Evolutionary conservation across 1,284 basidiomycete genomes (phyloP).

Genomic region (Athelia psychrophila): DNA sequence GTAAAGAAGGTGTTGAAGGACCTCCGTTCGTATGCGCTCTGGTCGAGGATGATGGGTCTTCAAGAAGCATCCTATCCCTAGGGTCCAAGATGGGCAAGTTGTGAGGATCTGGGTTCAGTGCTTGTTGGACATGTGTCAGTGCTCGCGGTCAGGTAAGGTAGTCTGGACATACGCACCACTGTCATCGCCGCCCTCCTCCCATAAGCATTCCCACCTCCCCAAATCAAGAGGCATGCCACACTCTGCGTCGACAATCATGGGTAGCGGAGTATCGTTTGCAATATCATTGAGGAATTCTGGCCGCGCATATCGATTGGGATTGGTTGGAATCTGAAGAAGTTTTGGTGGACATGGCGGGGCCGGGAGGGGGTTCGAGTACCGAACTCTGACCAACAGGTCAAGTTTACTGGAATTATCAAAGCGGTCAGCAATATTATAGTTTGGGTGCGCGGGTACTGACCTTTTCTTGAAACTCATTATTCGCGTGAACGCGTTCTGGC

Average conservation of each 20-base stretch:
- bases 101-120: slow-evolving; percentile 64
- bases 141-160: not conserved
- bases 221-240: slow-evolving; percentile 93
- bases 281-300: slow-evolving; percentile 82
- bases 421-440: not conserved
- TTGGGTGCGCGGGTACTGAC: slow-evolving; percentile 4
- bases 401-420: slow-evolving; percentile 52
- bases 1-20: slow-evolving; percentile 35
- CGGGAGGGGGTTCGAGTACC: slow-evolving; percentile 90
- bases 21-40: slow-evolving; percentile 39
- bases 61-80: slow-evolving; percentile 67
- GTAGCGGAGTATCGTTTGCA: slow-evolving; percentile 76
- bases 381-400: slow-evolving; percentile 88
- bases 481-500: not conserved
- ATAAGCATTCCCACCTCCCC: slow-evolving; percentile 76
- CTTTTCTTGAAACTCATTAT: slow-evolving; percentile 22
- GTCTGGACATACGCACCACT: slow-evolving; percentile 47
- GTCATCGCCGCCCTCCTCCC: slow-evolving; percentile 76
- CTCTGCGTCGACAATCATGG: slow-evolving; percentile 94
- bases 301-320: slow-evolving; percentile 80
- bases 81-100: slow-evolving; percentile 66
- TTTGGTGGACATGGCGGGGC: slow-evolving; percentile 95
- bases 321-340: slow-evolving; percentile 83
- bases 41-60: slow-evolving; percentile 49
- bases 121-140: slow-evolving; percentile 28